Evolutionary conservation across 805 yeast genomes (phyloP).

Genomic region (Candida arabinofermentans): DNA sequence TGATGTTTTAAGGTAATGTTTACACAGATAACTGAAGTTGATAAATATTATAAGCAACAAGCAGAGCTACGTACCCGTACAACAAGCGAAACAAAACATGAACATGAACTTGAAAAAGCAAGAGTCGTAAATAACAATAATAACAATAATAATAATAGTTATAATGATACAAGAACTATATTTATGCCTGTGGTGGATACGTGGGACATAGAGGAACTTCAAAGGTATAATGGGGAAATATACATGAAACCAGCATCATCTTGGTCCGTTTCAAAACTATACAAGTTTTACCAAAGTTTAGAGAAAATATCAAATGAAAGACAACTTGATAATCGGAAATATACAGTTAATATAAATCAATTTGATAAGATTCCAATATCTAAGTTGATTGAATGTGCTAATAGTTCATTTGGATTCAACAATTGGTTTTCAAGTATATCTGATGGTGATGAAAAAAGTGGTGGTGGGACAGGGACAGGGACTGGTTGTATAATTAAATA

Average conservation of each 20-base stretch:
- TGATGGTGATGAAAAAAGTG: too few relatives aligned
- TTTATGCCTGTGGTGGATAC: constrained; percentile 18
- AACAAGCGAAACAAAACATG: too few relatives aligned
- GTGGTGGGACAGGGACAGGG: too few relatives aligned
- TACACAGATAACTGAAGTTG: neutral
- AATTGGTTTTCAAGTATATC: constrained; percentile 44
- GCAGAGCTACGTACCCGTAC: neutral
- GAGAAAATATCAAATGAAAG: constrained; percentile 15
- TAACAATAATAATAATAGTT: neutral
- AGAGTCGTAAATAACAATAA: neutral
- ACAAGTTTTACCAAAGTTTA: constrained; percentile 11
- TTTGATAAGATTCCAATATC: constrained; percentile 18
- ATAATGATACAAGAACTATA: constrained; percentile 1
- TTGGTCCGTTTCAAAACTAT: constrained; percentile 25
- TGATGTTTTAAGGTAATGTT: too few relatives aligned
- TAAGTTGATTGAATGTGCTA: constrained; percentile 35
- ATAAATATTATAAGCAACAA: neutral
- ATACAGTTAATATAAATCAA: constrained; percentile 2
- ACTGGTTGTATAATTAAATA: constrained; percentile 12
- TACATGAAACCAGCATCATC: constrained; percentile 19
- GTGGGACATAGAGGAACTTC: constrained; percentile 23
- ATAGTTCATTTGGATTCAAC: constrained; percentile 45
- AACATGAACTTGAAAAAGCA: too few relatives aligned
- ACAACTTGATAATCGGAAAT: neutral
- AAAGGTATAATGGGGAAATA: constrained; percentile 16